These are phyloP conservation scores for Antitrichia curtipendula DNA, from an alignment of 225 moss, liverwort and hornwort genomes.

Conservation along the genomic window DNA sequence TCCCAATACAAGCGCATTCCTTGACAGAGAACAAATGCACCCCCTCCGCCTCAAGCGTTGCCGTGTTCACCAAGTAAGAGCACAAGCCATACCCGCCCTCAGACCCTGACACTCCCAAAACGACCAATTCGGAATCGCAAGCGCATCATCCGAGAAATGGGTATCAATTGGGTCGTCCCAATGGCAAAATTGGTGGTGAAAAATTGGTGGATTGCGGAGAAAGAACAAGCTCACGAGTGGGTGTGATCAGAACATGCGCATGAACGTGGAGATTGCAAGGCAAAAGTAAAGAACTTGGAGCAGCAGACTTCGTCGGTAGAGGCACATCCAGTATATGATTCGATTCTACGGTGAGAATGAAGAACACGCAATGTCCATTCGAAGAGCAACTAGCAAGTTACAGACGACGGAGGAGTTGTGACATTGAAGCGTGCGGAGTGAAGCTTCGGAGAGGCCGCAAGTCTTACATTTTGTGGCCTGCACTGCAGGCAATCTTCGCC, in stretches of 20 bases:
- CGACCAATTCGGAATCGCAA: background rate
- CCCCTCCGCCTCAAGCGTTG: background rate
- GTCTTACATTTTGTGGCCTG: background rate
- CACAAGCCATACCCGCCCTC: background rate
- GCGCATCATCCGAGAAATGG: background rate
- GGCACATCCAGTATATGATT: background rate
- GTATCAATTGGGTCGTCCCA: background rate
- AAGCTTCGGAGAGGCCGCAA: background rate
- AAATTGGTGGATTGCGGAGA: background rate
- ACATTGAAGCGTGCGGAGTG: background rate
- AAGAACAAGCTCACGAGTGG: background rate
- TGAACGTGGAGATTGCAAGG: background rate
- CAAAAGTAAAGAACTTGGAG: background rate
- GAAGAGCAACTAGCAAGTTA: background rate
- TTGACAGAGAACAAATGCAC: background rate
- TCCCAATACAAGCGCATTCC: background rate
- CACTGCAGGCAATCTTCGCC: background rate
- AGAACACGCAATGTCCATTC: background rate
- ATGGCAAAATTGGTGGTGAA: background rate
- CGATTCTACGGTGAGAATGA: background rate
- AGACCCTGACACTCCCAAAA: background rate
- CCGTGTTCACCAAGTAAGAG: background rate
- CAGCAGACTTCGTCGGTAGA: background rate
- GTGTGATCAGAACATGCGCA: background rate
- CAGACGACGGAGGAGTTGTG: background rate